Evolutionary conservation across 177 flowering plant genomes (phyloP), one percentile per base, ranked within the genome.

Genomic region (Vitis hybrid): DNA sequence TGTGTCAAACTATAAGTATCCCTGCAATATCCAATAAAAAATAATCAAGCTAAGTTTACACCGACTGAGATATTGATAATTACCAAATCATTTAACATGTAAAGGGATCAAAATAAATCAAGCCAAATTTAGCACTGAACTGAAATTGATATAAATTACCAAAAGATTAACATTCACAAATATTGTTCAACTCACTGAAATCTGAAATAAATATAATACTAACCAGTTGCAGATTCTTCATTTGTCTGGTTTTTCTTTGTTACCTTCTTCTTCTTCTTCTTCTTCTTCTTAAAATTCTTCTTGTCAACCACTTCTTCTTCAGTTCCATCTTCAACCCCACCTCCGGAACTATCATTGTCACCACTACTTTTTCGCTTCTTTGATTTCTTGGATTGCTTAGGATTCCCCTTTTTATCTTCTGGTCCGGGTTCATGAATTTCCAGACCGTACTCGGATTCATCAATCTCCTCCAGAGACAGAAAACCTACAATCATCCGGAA

Each of bases 381-480:
- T 33, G 70, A 74, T 49, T 79, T 75, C 16, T 33, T 10, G 14
- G 62, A 3, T 29, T 18, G 70, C 62, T 60, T 69, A 1, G 69
- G 12, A 51, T 72, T 77, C 14, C 12, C 60, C 70, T 66, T 70
- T 57, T 58, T 60, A 16, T 20, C 55, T 33, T 64, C 72, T 64
- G 8, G 45, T 26, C 55, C 79, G 33, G 70, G 70, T 31, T 68
- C 63, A n/a, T 84, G 82, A 55, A 85, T 71, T 22, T 56, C 80
- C 62, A 87, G 76, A 1, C 82, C 81, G 55, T 89, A 94, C 56
- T 76, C 88, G n/a, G 87, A 75, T 60, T 89, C 98, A 70, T 92
- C 93, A 74, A 94, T 85, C 87, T 94, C 98, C 76, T 94, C 98
- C 5, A 94, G 90, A 2, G 93, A 85, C 51, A 92, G 84, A 74